A percentile compares a stretch with the other conserved stretches of the same genome.
Conservation (phyloP, 2,329 filamentous ascomycete species). For the Arthrinium puccinioides region DNA sequence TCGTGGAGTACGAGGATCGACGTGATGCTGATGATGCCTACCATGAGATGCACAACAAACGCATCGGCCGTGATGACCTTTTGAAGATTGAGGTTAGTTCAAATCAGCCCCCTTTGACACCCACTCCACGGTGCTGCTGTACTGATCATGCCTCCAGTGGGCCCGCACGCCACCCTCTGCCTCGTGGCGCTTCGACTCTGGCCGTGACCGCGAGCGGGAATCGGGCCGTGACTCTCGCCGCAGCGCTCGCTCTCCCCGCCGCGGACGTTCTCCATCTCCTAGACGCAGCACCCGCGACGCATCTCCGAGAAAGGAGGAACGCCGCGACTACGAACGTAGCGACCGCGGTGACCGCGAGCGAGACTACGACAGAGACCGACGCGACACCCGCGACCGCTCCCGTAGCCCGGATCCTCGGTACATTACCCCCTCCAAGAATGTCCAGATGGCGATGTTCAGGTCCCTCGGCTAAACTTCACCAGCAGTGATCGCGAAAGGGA, state of each 20-base stretch:
- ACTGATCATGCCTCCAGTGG: conserved; percentile 58
- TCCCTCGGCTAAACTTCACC: not conserved
- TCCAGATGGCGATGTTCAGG: conserved; percentile 5
- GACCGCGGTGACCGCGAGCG: conserved; percentile 54
- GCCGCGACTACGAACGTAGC: conserved; percentile 66
- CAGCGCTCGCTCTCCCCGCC: conserved; percentile 54
- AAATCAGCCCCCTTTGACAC: no score
- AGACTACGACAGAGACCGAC: conserved; percentile 44
- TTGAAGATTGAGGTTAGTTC: conserved; percentile 88
- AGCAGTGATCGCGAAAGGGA: conserved; percentile 37
- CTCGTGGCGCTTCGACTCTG: conserved; percentile 96
- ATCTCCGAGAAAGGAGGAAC: conserved; percentile 84
- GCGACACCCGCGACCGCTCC: conserved; percentile 55
- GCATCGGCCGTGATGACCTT: conserved; percentile 88
- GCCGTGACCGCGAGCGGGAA: conserved; percentile 67
- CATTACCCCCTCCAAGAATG: conserved; percentile 6
- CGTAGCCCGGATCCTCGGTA: conserved; percentile 54
- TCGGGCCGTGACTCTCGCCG: conserved; percentile 42
- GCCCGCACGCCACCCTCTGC: conserved; percentile 95
- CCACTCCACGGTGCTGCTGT: no score
- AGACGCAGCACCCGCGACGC: conserved; percentile 71
- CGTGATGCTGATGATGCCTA: conserved; percentile 98
- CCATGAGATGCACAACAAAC: conserved; percentile 99
- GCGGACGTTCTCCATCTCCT: conserved; percentile 70
- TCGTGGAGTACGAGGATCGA: conserved; percentile 97